phyloP scores from a whole-genome alignment of 1,139 yeast genomes.

The Suhomyces maxii region DNA sequence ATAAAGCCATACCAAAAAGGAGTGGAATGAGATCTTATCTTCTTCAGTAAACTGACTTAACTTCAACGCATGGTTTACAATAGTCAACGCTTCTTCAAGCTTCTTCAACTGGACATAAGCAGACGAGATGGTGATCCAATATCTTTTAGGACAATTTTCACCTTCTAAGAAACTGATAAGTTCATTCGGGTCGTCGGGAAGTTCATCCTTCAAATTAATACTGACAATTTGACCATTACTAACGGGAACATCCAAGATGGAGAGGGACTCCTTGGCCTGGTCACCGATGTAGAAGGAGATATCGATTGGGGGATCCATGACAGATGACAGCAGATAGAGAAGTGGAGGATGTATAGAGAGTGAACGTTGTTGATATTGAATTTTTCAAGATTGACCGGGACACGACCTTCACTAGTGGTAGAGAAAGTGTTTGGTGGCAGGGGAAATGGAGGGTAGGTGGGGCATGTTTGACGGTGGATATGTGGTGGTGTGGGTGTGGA shows the following conservation, averaged over 20 bases:
- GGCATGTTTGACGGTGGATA: too few relatives aligned
- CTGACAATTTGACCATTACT: constrained; percentile 71
- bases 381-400: constrained; percentile 2
- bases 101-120: constrained; percentile 72
- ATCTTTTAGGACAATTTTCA: constrained; percentile 71
- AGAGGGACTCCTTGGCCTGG: constrained; percentile 31
- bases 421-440: not conserved
- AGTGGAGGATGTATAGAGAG: not conserved
- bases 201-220: constrained; percentile 65
- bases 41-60: constrained; percentile 41
- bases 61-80: constrained; percentile 61
- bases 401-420: constrained; percentile 3
- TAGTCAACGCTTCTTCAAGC: constrained; percentile 61
- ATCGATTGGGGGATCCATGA: constrained; percentile 37
- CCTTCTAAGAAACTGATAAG: constrained; percentile 74
- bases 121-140: constrained; percentile 81
- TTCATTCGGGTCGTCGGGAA: constrained; percentile 88
- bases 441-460: too few relatives aligned
- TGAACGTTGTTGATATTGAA: constrained; percentile 3
- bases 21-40: constrained; percentile 56
- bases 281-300: constrained; percentile 41
- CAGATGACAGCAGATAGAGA: constrained; percentile 2
- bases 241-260: constrained; percentile 63
- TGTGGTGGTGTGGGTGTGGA: too few relatives aligned
- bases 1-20: constrained; percentile 74